Conservation (phyloP, 148 eudicot genomes). For the Nepenthes gracilis region DNA sequence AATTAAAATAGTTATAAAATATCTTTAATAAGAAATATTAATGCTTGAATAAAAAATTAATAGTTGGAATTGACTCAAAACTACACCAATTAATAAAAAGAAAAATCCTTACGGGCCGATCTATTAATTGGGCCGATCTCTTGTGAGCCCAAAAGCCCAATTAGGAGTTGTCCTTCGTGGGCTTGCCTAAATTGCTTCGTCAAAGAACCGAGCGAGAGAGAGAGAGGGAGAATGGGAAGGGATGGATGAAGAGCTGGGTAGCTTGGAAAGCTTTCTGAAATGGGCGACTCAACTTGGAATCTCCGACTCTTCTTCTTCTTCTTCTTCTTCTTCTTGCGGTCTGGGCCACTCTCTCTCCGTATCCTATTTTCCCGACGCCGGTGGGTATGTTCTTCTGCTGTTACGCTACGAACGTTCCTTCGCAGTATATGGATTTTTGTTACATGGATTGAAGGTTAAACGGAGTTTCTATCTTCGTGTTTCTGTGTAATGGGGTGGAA, state of each 20-base stretch:
- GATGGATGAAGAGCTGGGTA: background rate
- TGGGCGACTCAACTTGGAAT: constrained; percentile 65
- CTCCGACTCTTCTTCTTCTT: constrained; percentile 37
- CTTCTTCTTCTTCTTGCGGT: constrained; percentile 14
- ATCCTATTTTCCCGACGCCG: constrained; percentile 53
- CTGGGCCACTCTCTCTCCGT: constrained; percentile 50
- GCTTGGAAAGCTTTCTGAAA: constrained; percentile 36
- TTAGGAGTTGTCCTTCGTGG: no score
- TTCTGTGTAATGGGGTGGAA: background rate
- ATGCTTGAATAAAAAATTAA: no score
- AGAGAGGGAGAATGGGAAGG: background rate
- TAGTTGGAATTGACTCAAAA: no score
- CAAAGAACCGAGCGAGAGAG: background rate
- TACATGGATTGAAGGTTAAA: background rate
- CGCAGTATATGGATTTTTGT: background rate
- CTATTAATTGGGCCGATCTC: no score
- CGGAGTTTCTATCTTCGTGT: background rate
- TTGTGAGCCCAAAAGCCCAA: no score
- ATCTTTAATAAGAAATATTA: no score
- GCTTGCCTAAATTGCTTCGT: no score
- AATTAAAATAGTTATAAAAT: no score
- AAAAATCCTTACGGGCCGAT: no score
- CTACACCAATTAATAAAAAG: no score
- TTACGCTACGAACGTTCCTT: background rate
- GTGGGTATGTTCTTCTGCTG: constrained; percentile 43